Percentiles rank a stretch among this genome's conserved stretches.
These are phyloP conservation scores for Wickerhamomyces chambardii DNA, from an alignment of 805 yeast genomes.

Conservation along the genomic window DNA sequence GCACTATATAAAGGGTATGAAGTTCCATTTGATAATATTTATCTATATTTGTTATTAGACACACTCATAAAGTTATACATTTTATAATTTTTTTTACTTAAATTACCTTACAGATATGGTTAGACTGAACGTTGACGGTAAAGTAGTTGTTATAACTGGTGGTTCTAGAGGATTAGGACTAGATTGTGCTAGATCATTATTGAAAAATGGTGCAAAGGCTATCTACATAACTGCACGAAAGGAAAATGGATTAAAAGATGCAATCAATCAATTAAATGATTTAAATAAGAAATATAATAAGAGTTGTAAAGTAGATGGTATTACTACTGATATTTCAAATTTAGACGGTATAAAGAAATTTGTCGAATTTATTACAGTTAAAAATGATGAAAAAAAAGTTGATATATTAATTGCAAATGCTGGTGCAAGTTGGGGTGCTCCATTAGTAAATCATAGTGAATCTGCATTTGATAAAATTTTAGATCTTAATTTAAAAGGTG, in stretches of 20 bases:
- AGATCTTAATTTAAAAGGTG: slow-evolving; percentile 57
- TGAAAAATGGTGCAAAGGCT: slow-evolving; percentile 50
- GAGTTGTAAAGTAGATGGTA: slow-evolving; percentile 25
- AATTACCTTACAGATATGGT: too few species aligned
- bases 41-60: too few species aligned
- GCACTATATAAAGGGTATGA: too few species aligned
- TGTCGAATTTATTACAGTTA: slow-evolving; percentile 26
- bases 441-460: slow-evolving; percentile 50
- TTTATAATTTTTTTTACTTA: too few species aligned
- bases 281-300: slow-evolving; percentile 18
- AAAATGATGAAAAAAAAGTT: slow-evolving; percentile 30
- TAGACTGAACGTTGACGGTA: slow-evolving; percentile 39
- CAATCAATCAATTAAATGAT: slow-evolving; percentile 28
- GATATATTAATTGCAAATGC: slow-evolving; percentile 70
- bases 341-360: slow-evolving; percentile 39
- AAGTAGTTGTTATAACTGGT: slow-evolving; percentile 61
- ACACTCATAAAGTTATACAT: too few species aligned
- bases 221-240: slow-evolving; percentile 62
- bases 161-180: slow-evolving; percentile 73
- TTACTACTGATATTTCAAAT: slow-evolving; percentile 50
- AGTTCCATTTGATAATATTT: too few species aligned
- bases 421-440: slow-evolving; percentile 75
- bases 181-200: slow-evolving; percentile 55
- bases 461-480: slow-evolving; percentile 54
- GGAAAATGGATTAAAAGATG: slow-evolving; percentile 48